Evolutionary conservation across 768 basidiomycete species (phyloP).

Genomic region (Pholiota molesta): DNA sequence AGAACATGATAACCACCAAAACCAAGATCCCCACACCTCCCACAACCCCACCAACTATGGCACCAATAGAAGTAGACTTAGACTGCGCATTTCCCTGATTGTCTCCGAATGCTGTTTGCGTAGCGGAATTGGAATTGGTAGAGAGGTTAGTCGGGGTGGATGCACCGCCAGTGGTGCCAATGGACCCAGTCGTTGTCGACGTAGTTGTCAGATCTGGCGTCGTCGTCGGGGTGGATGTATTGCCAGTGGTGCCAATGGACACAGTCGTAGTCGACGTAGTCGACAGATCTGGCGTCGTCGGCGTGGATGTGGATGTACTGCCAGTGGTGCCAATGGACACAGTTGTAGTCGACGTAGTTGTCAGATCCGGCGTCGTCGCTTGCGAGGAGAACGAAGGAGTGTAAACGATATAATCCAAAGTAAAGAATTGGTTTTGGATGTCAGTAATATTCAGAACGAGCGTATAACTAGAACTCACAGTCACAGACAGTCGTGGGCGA

Average conservation of each 20-base stretch:
- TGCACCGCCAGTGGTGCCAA: too few relatives aligned
- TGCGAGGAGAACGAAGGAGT: slow-evolving; percentile 25
- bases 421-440: slow-evolving; percentile 21
- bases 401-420: slow-evolving; percentile 32
- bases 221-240: too few relatives aligned
- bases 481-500: too few relatives aligned
- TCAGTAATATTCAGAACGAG: slow-evolving; percentile 25
- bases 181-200: too few relatives aligned
- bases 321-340: too few relatives aligned
- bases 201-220: too few relatives aligned
- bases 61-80: slow-evolving; percentile 7
- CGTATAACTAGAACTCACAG: slow-evolving; percentile 9
- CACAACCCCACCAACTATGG: slow-evolving; percentile 13
- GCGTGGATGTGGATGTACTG: neutral
- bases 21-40: slow-evolving; percentile 1
- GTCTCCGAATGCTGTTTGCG: neutral
- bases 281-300: neutral
- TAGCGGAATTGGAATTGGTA: neutral
- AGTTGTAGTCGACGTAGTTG: neutral
- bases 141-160: too few relatives aligned
- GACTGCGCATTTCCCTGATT: neutral
- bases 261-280: too few relatives aligned
- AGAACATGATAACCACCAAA: neutral
- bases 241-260: too few relatives aligned
- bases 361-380: slow-evolving; percentile 18